Evolutionary conservation across 2,329 filamentous ascomycete genomes (phyloP).

Genomic region (Phialemoniopsis sp.): DNA sequence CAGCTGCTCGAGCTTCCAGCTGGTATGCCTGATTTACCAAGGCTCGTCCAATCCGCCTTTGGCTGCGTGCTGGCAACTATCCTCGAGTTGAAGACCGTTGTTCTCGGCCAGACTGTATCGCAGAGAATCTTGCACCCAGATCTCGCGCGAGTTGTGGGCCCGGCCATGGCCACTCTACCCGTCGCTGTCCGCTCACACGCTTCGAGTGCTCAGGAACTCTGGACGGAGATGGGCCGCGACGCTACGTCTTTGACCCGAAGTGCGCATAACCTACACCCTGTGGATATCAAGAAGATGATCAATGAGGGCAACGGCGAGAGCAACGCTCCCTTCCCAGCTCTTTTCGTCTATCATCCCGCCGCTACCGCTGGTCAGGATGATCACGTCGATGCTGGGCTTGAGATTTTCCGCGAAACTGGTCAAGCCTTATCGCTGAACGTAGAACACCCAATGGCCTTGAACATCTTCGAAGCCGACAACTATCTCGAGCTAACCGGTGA

Average conservation of each 20-base stretch:
- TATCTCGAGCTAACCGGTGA: slow-evolving; percentile 15
- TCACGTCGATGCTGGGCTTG: not conserved
- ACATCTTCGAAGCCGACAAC: slow-evolving; percentile 21
- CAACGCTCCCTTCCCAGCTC: slow-evolving; percentile 13
- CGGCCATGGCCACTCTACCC: slow-evolving; percentile 16
- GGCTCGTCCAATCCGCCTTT: slow-evolving; percentile 16
- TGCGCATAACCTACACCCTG: slow-evolving; percentile 13
- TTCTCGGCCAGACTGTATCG: slow-evolving; percentile 16
- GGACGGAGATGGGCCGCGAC: slow-evolving; percentile 9
- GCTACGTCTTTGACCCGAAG: slow-evolving; percentile 5
- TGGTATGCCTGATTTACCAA: slow-evolving; percentile 3
- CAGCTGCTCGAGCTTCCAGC: not conserved
- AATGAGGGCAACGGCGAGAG: slow-evolving; percentile 11
- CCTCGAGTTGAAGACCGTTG: slow-evolving; percentile 14
- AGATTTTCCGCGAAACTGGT: slow-evolving; percentile 20
- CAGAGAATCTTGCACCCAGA: slow-evolving; percentile 16
- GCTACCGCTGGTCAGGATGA: too few species aligned
- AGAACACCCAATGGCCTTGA: slow-evolving; percentile 33
- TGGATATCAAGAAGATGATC: slow-evolving; percentile 15
- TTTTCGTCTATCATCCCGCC: slow-evolving; percentile 18
- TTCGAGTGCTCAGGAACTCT: slow-evolving; percentile 8
- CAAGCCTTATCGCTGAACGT: slow-evolving; percentile 27
- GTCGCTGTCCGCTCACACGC: slow-evolving; percentile 10
- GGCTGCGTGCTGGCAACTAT: slow-evolving; percentile 13
- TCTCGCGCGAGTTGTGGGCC: slow-evolving; percentile 14